Evolutionary conservation across 2,329 filamentous ascomycete species (phyloP).

Genomic region (Aspergillaceae sp.): DNA sequence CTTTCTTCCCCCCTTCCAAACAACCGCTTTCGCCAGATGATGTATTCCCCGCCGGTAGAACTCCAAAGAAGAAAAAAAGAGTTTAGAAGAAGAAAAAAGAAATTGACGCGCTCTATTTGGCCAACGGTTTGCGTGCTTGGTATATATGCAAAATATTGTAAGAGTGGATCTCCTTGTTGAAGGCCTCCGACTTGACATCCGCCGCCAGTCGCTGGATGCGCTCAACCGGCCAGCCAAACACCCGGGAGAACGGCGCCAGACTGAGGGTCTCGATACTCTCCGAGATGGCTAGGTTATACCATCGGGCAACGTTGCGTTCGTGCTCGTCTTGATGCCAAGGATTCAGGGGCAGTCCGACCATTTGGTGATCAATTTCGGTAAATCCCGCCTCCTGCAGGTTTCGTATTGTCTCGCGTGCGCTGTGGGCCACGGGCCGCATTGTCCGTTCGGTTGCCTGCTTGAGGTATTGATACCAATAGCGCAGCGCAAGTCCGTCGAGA

Average conservation of each 20-base stretch:
- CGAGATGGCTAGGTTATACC: slow-evolving; percentile 73
- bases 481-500: slow-evolving; percentile 47
- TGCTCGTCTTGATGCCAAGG: slow-evolving; percentile 60
- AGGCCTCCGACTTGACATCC: slow-evolving; percentile 60
- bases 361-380: slow-evolving; percentile 64
- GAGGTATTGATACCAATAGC: slow-evolving; percentile 62
- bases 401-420: slow-evolving; percentile 47
- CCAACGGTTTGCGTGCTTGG: slow-evolving; percentile 32
- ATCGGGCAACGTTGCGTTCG: slow-evolving; percentile 62
- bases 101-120: neutral
- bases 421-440: slow-evolving; percentile 58
- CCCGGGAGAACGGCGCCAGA: slow-evolving; percentile 61
- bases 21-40: no score
- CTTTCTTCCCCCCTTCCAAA: no score
- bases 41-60: no score
- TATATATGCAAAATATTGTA: slow-evolving; percentile 53
- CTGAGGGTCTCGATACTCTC: slow-evolving; percentile 66
- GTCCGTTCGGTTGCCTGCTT: slow-evolving; percentile 58
- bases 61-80: no score
- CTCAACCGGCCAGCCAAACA: slow-evolving; percentile 52
- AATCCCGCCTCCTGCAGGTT: slow-evolving; percentile 66
- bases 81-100: neutral
- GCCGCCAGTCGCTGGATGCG: slow-evolving; percentile 56
- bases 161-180: slow-evolving; percentile 57
- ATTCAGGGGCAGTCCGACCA: slow-evolving; percentile 63